Evolutionary conservation across 805 yeast species (phyloP).

Genomic region (Spathaspora gorwiae): DNA sequence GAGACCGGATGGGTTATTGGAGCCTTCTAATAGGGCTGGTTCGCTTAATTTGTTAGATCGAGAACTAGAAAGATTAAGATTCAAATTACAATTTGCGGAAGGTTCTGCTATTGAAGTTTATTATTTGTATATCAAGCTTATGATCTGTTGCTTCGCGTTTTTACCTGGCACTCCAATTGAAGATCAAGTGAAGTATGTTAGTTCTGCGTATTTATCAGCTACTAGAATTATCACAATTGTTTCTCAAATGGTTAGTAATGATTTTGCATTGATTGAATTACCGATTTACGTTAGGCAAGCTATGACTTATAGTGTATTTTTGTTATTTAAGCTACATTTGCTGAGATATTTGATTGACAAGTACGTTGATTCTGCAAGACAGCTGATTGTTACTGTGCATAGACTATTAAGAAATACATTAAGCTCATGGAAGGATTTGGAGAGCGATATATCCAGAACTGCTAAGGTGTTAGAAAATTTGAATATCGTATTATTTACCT

Average conservation of each 20-base stretch:
- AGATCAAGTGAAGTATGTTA: conserved; percentile 80
- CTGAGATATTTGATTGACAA: conserved; percentile 69
- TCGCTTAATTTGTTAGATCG: conserved; percentile 72
- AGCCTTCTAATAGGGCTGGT: conserved; percentile 77
- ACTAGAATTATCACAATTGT: conserved; percentile 78
- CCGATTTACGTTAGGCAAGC: conserved; percentile 86
- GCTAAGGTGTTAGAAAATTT: conserved; percentile 87
- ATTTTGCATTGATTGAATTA: conserved; percentile 68
- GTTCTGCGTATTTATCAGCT: conserved; percentile 73
- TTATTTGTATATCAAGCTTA: conserved; percentile 69
- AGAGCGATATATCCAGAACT: conserved; percentile 85
- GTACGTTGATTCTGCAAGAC: conserved; percentile 84
- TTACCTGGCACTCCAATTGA: conserved; percentile 85
- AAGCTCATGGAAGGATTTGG: conserved; percentile 87
- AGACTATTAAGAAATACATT: conserved; percentile 80
- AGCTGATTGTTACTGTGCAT: conserved; percentile 89
- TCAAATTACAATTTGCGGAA: conserved; percentile 58
- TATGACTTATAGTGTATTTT: conserved; percentile 73
- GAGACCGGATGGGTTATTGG: conserved; percentile 84
- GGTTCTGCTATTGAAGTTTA: conserved; percentile 72
- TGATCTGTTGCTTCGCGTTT: conserved; percentile 85
- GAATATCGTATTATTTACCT: conserved; percentile 80
- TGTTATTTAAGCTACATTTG: conserved; percentile 75
- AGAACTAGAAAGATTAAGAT: conserved; percentile 70
- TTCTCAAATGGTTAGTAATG: conserved; percentile 60